Percentiles rank a stretch among this genome's conserved stretches.
These are phyloP conservation scores for Backusella westeae DNA, from an alignment of 192 early-diverging fungal genomes.

Conservation along the genomic window DNA sequence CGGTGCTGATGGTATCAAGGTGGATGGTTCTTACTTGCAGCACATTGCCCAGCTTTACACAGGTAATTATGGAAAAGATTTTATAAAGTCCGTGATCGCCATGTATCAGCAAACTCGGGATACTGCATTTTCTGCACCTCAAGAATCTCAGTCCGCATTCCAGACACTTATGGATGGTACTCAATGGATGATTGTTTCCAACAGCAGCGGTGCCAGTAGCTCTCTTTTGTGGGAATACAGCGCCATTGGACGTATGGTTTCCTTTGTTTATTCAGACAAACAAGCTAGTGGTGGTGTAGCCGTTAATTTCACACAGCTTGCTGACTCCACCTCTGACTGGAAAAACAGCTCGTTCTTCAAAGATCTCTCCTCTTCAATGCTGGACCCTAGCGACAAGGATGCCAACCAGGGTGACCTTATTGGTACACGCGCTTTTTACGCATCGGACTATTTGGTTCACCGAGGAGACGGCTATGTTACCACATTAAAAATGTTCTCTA, in stretches of 20 bases:
- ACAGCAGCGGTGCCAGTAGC: background rate
- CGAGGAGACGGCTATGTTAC: conserved; percentile 16
- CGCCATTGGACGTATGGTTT: conserved; percentile 27
- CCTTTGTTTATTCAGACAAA: background rate
- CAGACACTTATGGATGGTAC: conserved; percentile 21
- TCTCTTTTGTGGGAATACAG: conserved; percentile 25
- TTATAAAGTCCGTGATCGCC: conserved; percentile 6
- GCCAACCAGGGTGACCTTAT: background rate
- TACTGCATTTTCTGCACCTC: conserved; percentile 14
- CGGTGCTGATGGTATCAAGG: conserved; percentile 21
- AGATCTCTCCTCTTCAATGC: background rate
- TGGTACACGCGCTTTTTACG: conserved; percentile 12
- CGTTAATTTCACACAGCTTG: conserved; percentile 10
- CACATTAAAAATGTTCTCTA: conserved; percentile 31
- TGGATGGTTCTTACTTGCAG: conserved; percentile 30
- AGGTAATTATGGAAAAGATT: conserved; percentile 31
- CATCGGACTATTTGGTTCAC: conserved; percentile 20
- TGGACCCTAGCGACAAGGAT: background rate
- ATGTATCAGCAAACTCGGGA: conserved; percentile 9
- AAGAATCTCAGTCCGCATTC: conserved; percentile 7
- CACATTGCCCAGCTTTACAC: conserved; percentile 21
- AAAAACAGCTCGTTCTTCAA: background rate
- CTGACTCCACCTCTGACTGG: conserved; percentile 19
- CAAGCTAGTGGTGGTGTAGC: conserved; percentile 23
- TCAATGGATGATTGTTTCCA: conserved; percentile 24